These are phyloP conservation scores for Fusarium stilboides DNA, from an alignment of 2,329 filamentous ascomycete genomes.

Conservation along the genomic window DNA sequence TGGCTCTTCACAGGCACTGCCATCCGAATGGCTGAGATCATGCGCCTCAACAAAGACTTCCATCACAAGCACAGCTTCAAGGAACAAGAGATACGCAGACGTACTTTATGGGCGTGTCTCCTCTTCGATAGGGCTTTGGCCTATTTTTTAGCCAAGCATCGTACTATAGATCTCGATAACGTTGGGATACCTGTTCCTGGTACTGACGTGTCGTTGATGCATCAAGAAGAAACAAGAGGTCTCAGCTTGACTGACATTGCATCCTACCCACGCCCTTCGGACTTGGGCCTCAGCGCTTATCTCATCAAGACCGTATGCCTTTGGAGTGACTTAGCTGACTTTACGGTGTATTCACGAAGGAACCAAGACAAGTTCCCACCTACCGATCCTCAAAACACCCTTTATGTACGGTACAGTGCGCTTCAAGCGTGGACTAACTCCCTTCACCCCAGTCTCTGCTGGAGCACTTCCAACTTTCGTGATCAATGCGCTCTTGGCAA, in stretches of 20 bases:
- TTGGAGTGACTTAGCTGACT: neutral
- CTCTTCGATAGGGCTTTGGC: neutral
- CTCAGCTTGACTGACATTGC: neutral
- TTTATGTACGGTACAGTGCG: neutral
- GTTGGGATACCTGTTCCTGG: neutral
- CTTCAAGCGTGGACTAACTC: neutral
- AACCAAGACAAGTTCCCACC: neutral
- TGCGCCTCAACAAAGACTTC: conserved; percentile 47
- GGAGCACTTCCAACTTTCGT: neutral
- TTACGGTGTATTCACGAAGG: neutral
- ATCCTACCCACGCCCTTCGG: neutral
- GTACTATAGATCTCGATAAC: neutral
- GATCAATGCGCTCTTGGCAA: conserved; percentile 29
- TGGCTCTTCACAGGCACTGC: conserved; percentile 44
- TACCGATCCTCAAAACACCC: neutral
- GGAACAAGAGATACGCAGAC: conserved; percentile 41
- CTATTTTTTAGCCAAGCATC: neutral
- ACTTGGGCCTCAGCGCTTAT: neutral
- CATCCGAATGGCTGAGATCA: conserved; percentile 47
- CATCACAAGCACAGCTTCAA: conserved; percentile 43
- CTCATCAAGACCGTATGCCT: neutral
- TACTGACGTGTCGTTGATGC: neutral
- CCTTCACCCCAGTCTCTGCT: neutral
- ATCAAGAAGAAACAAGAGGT: neutral
- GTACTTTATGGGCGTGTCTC: neutral